Base-by-base conservation (phyloP, 768 basidiomycete species). In the Russula lepida region DNA sequence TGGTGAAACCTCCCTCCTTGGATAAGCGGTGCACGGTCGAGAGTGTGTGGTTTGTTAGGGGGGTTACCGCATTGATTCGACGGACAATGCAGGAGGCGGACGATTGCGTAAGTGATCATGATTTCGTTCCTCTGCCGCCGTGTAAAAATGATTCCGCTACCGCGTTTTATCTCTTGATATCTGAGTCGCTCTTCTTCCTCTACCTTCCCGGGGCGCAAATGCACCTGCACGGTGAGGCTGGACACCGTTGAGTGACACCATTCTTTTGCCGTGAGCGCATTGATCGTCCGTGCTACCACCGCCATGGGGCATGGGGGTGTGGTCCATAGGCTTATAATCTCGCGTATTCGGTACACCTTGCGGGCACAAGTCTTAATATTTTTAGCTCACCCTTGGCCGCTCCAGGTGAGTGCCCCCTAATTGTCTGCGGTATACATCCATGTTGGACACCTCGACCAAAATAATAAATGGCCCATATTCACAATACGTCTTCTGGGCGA, bases 121-220 rank as follows among this genome's bases (percentile, higher is more conserved):
- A 62, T 39, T 56, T 41, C 52, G 57, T 54, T 58, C 62, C 35
- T 51, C 52, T 25, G 35, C 44, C 57, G 33, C 56, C 25, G 39
- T 63, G 62, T 63, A 63, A 53, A 62, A 58, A 63, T 63, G 62
- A 63, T 63, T 63, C 52, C 52, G 46, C 39, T 62, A 62, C 56
- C 27, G 52, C 56, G 21, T 58, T 58, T 57, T 57, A 53, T 53
- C 35, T 62, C 33, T 62, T 63, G 62, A 63, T 63, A 63, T 63
- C 62, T 63, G 62, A 63, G 58, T 58, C 46, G 52, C 56, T 63
- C 52, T 58, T 63, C 62, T 54, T 49, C 52, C 54, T 13, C 35
- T 57, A 52, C 49, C 60, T 30, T 46, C n/a, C 49, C n/a, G 7
- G 43, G 32, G 28, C 43, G 37, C 44, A 35, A 27, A 52, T 47